Evolutionary conservation across 1,139 yeast genomes (phyloP).

Genomic region (Scheffersomyces quercinus): DNA sequence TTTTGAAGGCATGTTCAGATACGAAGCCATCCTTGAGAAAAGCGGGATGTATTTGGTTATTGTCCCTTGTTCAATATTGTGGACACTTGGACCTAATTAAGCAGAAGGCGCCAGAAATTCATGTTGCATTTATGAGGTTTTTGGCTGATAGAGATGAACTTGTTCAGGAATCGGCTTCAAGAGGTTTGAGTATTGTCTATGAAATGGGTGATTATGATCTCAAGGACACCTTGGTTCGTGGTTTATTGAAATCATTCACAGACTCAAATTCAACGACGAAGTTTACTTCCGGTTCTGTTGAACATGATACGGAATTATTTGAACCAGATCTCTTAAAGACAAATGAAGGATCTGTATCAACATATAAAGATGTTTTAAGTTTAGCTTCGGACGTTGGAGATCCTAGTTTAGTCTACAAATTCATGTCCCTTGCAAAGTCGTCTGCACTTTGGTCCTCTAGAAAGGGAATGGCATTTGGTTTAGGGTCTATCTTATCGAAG

Average conservation of each 20-base stretch:
- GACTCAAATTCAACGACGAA: constrained; percentile 56
- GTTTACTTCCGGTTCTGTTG: constrained; percentile 66
- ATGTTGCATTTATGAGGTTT: constrained; percentile 70
- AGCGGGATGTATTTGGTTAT: constrained; percentile 83
- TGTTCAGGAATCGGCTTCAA: constrained; percentile 86
- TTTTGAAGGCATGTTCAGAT: constrained; percentile 54
- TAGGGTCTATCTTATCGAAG: constrained; percentile 81
- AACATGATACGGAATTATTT: constrained; percentile 80
- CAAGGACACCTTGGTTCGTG: constrained; percentile 72
- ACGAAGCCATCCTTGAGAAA: constrained; percentile 75
- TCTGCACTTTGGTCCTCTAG: constrained; percentile 92
- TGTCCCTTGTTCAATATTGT: constrained; percentile 77
- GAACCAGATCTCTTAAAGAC: constrained; percentile 80
- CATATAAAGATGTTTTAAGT: constrained; percentile 81
- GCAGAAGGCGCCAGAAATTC: constrained; percentile 56
- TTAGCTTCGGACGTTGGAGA: constrained; percentile 95
- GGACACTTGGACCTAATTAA: constrained; percentile 48
- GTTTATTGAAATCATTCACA: constrained; percentile 78
- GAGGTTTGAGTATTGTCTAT: constrained; percentile 81
- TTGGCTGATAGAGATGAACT: constrained; percentile 80
- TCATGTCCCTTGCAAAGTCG: constrained; percentile 88
- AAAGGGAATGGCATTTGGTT: constrained; percentile 91
- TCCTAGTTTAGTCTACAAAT: constrained; percentile 89
- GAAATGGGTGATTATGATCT: constrained; percentile 72
- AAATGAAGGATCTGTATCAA: constrained; percentile 82